A percentile compares a stretch with the other conserved stretches of the same genome.
These are phyloP conservation scores for Rhodomyrtus tomentosa DNA, from an alignment of 345 rosid species.

Conservation along the genomic window DNA sequence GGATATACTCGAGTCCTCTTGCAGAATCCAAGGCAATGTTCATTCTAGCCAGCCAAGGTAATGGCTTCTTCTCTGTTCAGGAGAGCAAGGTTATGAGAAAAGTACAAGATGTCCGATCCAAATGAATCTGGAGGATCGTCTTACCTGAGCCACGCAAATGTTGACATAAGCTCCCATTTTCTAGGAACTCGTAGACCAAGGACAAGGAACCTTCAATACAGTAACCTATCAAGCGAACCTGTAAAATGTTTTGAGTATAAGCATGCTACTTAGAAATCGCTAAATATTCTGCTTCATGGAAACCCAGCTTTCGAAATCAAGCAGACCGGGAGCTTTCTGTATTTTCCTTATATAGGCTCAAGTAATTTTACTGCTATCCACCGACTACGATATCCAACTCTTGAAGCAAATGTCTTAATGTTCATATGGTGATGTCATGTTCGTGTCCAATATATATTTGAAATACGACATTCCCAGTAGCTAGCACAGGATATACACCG, in stretches of 20 bases:
- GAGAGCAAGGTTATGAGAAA: not conserved
- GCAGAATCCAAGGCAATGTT: slow-evolving; percentile 92
- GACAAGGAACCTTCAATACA: slow-evolving; percentile 83
- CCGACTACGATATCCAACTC: not conserved
- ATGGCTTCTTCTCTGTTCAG: slow-evolving; percentile 45
- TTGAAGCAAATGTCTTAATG: not conserved
- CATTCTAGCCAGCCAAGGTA: slow-evolving; percentile 67
- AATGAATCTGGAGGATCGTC: not conserved
- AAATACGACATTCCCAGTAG: not conserved
- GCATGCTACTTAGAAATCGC: not conserved
- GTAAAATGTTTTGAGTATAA: not conserved
- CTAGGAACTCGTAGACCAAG: slow-evolving; percentile 74
- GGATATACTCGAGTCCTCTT: slow-evolving; percentile 90
- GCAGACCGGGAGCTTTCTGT: not conserved
- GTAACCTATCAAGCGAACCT: slow-evolving; percentile 82
- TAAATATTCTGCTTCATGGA: not conserved
- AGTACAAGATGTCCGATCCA: not conserved
- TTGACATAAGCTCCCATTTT: slow-evolving; percentile 79
- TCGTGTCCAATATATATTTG: not conserved
- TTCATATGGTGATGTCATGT: not conserved
- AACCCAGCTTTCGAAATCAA: not conserved
- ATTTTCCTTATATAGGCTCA: not conserved
- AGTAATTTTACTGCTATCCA: not conserved
- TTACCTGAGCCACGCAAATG: slow-evolving; percentile 73
- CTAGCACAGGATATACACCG: not conserved